A percentile compares a stretch with the other conserved stretches of the same genome.
These are phyloP conservation scores for Rhizophlyctis rosea DNA, from an alignment of 192 early-diverging fungal species.

Conservation along the genomic window DNA sequence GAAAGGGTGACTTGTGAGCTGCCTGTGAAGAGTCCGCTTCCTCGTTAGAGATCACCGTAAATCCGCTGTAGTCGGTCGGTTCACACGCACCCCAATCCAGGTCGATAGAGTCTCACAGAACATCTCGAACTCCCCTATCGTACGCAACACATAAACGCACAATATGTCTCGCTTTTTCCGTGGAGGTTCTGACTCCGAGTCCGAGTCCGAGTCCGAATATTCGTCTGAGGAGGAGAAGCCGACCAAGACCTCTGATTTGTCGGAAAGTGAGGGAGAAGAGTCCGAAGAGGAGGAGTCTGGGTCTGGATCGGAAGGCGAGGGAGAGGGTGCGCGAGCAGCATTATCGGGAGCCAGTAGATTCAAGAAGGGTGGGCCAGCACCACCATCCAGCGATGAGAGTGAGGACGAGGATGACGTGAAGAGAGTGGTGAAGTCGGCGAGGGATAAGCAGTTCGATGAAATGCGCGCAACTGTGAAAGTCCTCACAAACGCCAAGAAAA, in stretches of 20 bases:
- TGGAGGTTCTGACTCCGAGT: constrained; percentile 60
- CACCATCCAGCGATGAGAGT: constrained; percentile 61
- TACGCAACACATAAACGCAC: too few species aligned
- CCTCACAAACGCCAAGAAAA: constrained; percentile 74
- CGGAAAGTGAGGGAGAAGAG: constrained; percentile 12
- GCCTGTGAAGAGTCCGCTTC: too few species aligned
- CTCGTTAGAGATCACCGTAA: too few species aligned
- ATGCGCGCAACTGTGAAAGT: constrained; percentile 61
- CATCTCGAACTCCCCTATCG: too few species aligned
- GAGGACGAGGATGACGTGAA: constrained; percentile 69
- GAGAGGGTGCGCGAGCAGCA: constrained; percentile 22
- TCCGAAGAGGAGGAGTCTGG: constrained; percentile 34
- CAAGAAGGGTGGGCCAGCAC: constrained; percentile 29
- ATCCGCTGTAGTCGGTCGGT: too few species aligned
- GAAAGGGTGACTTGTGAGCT: too few species aligned
- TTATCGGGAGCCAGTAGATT: constrained; percentile 18
- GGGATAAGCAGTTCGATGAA: constrained; percentile 87
- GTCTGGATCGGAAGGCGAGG: constrained; percentile 41
- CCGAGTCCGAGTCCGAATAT: constrained; percentile 35
- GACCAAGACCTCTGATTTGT: not conserved
- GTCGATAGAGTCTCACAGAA: too few species aligned
- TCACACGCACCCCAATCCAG: too few species aligned
- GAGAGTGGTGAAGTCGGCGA: constrained; percentile 73
- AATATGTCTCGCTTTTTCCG: constrained; percentile 94
- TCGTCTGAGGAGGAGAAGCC: constrained; percentile 18